Evolutionary conservation across 2,329 filamentous ascomycete genomes (phyloP), one percentile per base, ranked within the genome.

Genomic region (Spiromastix sp.): DNA sequence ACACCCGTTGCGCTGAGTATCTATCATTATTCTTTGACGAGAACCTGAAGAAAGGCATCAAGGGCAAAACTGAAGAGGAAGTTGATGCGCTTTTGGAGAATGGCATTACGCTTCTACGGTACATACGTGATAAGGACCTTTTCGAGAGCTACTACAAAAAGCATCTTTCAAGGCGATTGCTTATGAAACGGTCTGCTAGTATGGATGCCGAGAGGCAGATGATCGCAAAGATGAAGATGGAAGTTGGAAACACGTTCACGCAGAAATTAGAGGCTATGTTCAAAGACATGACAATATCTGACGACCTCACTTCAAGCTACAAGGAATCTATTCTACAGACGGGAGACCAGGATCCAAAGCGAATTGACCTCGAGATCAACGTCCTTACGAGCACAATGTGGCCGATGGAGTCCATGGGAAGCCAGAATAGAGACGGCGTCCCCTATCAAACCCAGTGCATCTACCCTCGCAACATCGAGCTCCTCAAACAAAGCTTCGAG

Each of bases 111-210:
- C 67, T 98, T 5, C 72, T 98, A 34, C 79, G 86, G 30, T 95
- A 93, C 48, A 74, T 98, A 24, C 76, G 79, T 37, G 89, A 96
- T 51, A 91, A 89, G 61, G 91, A 98, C 55, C 70, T 93, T 47
- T 95, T 98, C 51, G 89, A 98, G 63, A 77, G 83, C 4, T 98
- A 98, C 59, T 96, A 98, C 67, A 94, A 96, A 67, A 93, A 93
- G 56, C 91, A 98, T 60, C 71, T 98, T 16, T 89, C 85, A 29
- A 81, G 85, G 40, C 78, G 91, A 34, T 66, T 98, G 27, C 68
- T 98, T 12, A 84, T 91, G 62, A 84, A 81, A 54, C 93, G 91
- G 50, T 89, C 85, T 0, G 80, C 93, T 47, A 93, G 84, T 54
- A 80, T 85, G 44, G 89, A 95, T 50, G 85, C 86, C 1, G 91